phyloP scores from a whole-genome alignment of 78 protist species.

The Trichosphaerium sp. region DNA sequence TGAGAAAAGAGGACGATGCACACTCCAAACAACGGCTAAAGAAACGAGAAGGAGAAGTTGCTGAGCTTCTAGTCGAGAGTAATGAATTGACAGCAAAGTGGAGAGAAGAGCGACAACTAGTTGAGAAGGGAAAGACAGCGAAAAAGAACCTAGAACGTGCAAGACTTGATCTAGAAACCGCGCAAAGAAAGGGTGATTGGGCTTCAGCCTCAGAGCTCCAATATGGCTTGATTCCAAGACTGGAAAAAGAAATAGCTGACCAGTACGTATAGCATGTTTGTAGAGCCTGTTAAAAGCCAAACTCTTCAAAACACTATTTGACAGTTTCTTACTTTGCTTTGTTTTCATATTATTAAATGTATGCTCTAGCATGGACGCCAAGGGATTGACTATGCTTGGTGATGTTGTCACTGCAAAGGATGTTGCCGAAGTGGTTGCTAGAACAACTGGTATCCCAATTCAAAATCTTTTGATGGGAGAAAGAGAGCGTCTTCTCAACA shows the following conservation, averaged over 20 bases:
- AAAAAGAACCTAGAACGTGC: neutral
- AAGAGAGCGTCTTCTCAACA: constrained; percentile 35
- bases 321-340: too few relatives aligned
- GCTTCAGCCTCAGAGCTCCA: constrained; percentile 18
- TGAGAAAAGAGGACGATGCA: too few relatives aligned
- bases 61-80: too few relatives aligned
- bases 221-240: constrained; percentile 16
- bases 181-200: constrained; percentile 1
- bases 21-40: too few relatives aligned
- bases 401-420: constrained; percentile 20
- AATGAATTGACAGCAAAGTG: too few relatives aligned
- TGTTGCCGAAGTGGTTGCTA: constrained; percentile 40
- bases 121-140: neutral
- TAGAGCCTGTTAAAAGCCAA: too few relatives aligned
- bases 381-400: neutral
- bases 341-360: too few relatives aligned
- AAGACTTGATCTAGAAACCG: constrained; percentile 21
- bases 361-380: too few relatives aligned
- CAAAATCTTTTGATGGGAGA: constrained; percentile 10
- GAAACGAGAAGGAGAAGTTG: too few relatives aligned
- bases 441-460: constrained; percentile 68
- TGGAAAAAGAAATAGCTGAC: neutral
- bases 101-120: neutral
- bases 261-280: neutral
- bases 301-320: too few relatives aligned